Percentiles rank a stretch among this genome's conserved stretches.
These are phyloP conservation scores for Hura crepitans DNA, from an alignment of 441 rosid genomes.

Conservation along the genomic window DNA sequence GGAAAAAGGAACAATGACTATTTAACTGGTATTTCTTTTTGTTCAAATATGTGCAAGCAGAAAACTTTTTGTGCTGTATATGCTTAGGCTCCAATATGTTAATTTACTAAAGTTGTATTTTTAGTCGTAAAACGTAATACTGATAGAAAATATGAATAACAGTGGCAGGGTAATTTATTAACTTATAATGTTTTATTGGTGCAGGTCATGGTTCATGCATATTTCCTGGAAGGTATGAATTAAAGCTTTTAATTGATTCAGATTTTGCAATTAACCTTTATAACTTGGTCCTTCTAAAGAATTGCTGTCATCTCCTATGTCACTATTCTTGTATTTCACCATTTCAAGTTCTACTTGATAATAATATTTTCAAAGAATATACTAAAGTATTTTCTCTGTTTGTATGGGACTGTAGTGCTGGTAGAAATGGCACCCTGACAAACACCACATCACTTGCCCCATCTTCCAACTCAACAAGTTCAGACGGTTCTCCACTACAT, in stretches of 20 bases:
- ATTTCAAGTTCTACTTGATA: conserved; percentile 6
- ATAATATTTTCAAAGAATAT: conserved; percentile 3
- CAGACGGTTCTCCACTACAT: conserved; percentile 40
- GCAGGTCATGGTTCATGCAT: conserved; percentile 75
- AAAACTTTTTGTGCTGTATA: too few relatives aligned
- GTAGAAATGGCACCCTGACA: conserved; percentile 61
- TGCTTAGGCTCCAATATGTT: too few relatives aligned
- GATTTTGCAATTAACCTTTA: background rate
- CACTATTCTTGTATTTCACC: background rate
- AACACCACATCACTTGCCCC: conserved; percentile 70
- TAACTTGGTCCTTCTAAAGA: background rate
- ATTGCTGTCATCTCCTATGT: background rate
- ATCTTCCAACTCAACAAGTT: conserved; percentile 63
- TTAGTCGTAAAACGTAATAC: too few relatives aligned
- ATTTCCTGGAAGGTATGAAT: conserved; percentile 78
- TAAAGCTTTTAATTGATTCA: conserved; percentile 7
- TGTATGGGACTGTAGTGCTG: conserved; percentile 42
- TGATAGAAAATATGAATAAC: too few relatives aligned
- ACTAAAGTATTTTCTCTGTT: conserved; percentile 17
- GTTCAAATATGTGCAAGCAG: background rate
- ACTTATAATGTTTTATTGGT: conserved; percentile 23
- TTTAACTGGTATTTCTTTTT: background rate
- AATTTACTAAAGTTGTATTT: too few relatives aligned
- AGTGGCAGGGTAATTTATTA: background rate
- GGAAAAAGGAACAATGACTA: background rate